phyloP scores from a whole-genome alignment of 2,329 filamentous ascomycete species.

The Paecilomyces variotii region DNA sequence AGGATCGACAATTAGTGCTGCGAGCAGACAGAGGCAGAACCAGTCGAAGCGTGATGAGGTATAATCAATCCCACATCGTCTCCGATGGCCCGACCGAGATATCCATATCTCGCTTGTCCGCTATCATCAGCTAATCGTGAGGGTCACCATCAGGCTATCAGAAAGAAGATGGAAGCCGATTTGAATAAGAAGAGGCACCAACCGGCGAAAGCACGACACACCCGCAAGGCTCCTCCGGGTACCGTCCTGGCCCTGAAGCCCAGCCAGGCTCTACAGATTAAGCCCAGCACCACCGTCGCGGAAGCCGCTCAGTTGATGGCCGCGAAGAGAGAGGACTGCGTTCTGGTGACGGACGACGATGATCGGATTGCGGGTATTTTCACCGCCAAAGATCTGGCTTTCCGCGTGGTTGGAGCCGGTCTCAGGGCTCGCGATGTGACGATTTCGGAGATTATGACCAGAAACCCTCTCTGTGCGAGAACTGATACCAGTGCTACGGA shows the following conservation, averaged over 20 bases:
- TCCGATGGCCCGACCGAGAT: background rate
- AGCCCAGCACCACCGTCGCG: constrained; percentile 84
- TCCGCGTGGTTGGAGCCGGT: constrained; percentile 87
- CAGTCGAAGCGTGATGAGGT: constrained; percentile 99
- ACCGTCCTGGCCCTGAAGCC: constrained; percentile 94
- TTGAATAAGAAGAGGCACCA: constrained; percentile 94
- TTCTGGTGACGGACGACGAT: constrained; percentile 94
- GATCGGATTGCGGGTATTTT: constrained; percentile 98
- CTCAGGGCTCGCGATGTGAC: constrained; percentile 83
- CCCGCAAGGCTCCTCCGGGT: constrained; percentile 88
- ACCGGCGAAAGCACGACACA: constrained; percentile 68
- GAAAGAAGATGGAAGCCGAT: constrained; percentile 92
- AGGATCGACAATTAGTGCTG: constrained; percentile 69
- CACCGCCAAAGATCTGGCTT: constrained; percentile 96
- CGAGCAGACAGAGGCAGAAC: constrained; percentile 84
- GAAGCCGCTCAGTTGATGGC: constrained; percentile 98
- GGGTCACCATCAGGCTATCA: constrained; percentile 64
- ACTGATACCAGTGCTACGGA: constrained; percentile 98
- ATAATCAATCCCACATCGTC: constrained; percentile 23
- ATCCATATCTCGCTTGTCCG: constrained; percentile 5
- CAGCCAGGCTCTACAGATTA: constrained; percentile 94
- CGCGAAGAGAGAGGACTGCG: constrained; percentile 95
- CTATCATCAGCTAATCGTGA: constrained; percentile 3
- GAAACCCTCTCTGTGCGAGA: constrained; percentile 93
- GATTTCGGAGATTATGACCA: constrained; percentile 99